Evolutionary conservation across 164 flowering plant species (phyloP).

Genomic region (Sextonia rubra): DNA sequence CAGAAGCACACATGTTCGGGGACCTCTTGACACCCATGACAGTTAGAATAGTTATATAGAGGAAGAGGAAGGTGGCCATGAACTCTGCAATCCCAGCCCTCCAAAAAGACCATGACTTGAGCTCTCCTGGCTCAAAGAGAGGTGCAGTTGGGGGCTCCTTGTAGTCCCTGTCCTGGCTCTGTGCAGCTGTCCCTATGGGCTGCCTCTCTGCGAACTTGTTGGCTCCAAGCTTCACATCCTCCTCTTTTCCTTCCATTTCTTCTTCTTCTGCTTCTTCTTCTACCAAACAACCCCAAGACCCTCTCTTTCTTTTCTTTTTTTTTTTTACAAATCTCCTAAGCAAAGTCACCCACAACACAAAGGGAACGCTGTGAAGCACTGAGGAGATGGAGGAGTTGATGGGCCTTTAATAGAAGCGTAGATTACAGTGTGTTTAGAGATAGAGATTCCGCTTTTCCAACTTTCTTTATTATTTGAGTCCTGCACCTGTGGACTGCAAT

Average conservation of each 20-base stretch:
- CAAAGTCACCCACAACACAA: no score
- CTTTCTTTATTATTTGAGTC: no score
- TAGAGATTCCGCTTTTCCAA: no score
- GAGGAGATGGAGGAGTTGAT: no score
- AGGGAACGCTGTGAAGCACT: no score
- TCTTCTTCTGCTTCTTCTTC: no score
- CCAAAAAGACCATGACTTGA: constrained; percentile 61
- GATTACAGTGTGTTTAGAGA: no score
- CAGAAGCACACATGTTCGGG: constrained; percentile 38
- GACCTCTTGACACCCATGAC: constrained; percentile 53
- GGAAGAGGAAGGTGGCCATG: constrained; percentile 66
- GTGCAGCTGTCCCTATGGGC: constrained; percentile 42
- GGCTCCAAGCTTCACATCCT: constrained; percentile 51
- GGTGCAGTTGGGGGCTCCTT: constrained; percentile 46
- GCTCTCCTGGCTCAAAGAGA: constrained; percentile 39
- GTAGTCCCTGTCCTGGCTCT: constrained; percentile 45
- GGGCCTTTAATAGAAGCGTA: no score
- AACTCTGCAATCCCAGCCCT: constrained; percentile 93
- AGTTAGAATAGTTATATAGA: constrained; percentile 53
- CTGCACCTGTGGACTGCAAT: no score
- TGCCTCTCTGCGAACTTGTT: constrained; percentile 49
- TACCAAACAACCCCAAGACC: no score
- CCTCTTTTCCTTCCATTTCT: constrained; percentile 41
- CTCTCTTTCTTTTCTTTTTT: no score
- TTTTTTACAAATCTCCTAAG: no score